Evolutionary conservation across 257 asterid genomes (phyloP).

Genomic region (Rauvolfia tetraphylla): DNA sequence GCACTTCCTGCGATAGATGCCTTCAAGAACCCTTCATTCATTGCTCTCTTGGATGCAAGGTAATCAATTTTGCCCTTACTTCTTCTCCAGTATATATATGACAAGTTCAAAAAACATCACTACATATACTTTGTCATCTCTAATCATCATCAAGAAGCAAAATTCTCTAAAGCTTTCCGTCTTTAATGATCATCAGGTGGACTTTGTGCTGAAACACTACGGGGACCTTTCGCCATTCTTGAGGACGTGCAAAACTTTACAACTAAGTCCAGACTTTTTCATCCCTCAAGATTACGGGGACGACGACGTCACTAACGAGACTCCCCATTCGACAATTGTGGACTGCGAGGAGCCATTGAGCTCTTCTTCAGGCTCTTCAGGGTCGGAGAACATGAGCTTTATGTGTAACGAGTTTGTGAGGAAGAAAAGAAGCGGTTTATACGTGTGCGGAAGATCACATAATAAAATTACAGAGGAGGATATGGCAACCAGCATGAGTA

Average conservation of each 20-base stretch:
- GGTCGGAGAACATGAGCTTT: constrained; percentile 74
- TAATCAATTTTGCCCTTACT: constrained; percentile 7
- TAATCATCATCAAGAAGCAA: not conserved
- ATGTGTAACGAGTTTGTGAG: constrained; percentile 66
- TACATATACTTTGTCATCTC: too few species aligned
- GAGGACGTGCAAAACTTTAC: constrained; percentile 67
- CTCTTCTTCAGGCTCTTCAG: constrained; percentile 55
- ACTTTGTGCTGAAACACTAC: constrained; percentile 66
- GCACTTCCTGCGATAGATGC: constrained; percentile 89
- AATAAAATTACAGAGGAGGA: constrained; percentile 62
- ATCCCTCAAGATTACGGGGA: constrained; percentile 79
- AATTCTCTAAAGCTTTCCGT: not conserved
- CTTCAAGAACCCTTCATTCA: constrained; percentile 90
- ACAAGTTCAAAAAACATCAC: not conserved
- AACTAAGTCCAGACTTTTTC: constrained; percentile 85
- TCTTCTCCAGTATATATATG: not conserved
- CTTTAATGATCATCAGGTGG: constrained; percentile 45
- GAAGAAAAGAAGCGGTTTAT: constrained; percentile 76
- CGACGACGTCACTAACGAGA: constrained; percentile 58
- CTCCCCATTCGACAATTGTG: constrained; percentile 58
- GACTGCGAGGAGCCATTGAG: constrained; percentile 53
- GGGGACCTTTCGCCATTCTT: constrained; percentile 68
- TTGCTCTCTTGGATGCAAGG: constrained; percentile 98
- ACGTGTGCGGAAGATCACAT: constrained; percentile 59
- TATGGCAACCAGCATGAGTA: constrained; percentile 77